Percentiles rank a stretch among this genome's conserved stretches.
Conservation (phyloP, 1,139 yeast genomes). For the Wickerhamomyces sp. region DNA sequence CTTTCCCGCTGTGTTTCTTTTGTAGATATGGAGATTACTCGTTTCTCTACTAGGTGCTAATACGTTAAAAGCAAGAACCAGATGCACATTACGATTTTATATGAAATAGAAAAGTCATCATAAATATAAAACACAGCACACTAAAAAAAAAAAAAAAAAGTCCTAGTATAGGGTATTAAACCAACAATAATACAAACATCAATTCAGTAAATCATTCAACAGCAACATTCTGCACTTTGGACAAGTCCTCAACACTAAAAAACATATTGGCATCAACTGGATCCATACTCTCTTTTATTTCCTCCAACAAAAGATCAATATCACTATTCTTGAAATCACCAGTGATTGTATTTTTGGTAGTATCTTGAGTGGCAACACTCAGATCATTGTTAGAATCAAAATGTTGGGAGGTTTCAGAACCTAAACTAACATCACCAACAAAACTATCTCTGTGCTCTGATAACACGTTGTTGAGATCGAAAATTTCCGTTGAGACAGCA, state of each 20-base stretch:
- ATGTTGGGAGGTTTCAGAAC: constrained; percentile 4
- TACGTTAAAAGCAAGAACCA: too few relatives aligned
- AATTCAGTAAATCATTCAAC: too few relatives aligned
- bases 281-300: constrained; percentile 19
- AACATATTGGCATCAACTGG: constrained; percentile 2
- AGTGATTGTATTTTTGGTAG: constrained; percentile 4
- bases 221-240: background rate
- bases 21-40: too few relatives aligned
- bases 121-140: too few relatives aligned
- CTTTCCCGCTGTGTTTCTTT: too few relatives aligned
- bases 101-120: too few relatives aligned
- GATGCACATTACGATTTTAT: too few relatives aligned
- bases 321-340: constrained; percentile 4
- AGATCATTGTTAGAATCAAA: constrained; percentile 8
- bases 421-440: constrained; percentile 11
- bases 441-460: constrained; percentile 11
- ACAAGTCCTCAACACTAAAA: constrained; percentile 4
- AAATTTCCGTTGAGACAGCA: too few relatives aligned
- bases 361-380: constrained; percentile 15
- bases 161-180: too few relatives aligned
- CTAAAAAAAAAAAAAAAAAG: too few relatives aligned
- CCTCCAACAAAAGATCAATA: constrained; percentile 19
- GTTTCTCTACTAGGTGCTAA: too few relatives aligned
- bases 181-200: too few relatives aligned
- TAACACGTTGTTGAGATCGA: background rate